Percentiles rank a stretch among this genome's conserved stretches.
Evolutionary conservation across 345 rosid species (phyloP).

Genomic region (Cardamine occulta): DNA sequence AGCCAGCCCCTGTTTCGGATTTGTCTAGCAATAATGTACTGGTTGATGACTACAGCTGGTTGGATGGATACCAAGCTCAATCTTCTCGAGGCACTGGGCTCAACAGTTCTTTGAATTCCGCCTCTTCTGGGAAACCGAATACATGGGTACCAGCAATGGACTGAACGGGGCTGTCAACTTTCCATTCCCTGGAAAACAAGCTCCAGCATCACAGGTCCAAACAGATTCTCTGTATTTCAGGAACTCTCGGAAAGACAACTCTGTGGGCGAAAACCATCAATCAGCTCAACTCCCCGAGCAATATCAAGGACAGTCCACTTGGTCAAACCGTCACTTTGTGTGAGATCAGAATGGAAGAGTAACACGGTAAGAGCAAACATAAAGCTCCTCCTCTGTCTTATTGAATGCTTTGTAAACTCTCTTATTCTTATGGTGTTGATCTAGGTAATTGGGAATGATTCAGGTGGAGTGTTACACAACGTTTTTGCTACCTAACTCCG

Average conservation of each 20-base stretch:
- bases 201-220: slow-evolving; percentile 54
- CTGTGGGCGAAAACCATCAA: slow-evolving; percentile 57
- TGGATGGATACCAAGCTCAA: slow-evolving; percentile 88
- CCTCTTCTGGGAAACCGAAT: slow-evolving; percentile 54
- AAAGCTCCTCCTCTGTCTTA: slow-evolving; percentile 22
- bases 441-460: slow-evolving; percentile 58
- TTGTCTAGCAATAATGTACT: slow-evolving; percentile 43
- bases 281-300: slow-evolving; percentile 70
- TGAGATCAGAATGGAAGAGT: slow-evolving; percentile 61
- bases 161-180: slow-evolving; percentile 60
- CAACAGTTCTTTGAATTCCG: slow-evolving; percentile 49
- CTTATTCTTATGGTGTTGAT: slow-evolving; percentile 32
- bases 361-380: slow-evolving; percentile 34
- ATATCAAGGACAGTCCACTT: slow-evolving; percentile 76
- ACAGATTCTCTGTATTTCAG: slow-evolving; percentile 53
- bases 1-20: slow-evolving; percentile 51
- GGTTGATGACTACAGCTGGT: slow-evolving; percentile 94
- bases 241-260: slow-evolving; percentile 56
- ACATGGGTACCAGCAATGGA: slow-evolving; percentile 54
- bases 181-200: slow-evolving; percentile 90
- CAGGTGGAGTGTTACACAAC: slow-evolving; percentile 61
- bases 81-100: slow-evolving; percentile 53
- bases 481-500: slow-evolving; percentile 70
- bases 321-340: slow-evolving; percentile 82
- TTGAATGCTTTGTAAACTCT: neutral